These are phyloP conservation scores for Diaporthe australafricana DNA, from an alignment of 2,329 filamentous ascomycete genomes.

Conservation along the genomic window DNA sequence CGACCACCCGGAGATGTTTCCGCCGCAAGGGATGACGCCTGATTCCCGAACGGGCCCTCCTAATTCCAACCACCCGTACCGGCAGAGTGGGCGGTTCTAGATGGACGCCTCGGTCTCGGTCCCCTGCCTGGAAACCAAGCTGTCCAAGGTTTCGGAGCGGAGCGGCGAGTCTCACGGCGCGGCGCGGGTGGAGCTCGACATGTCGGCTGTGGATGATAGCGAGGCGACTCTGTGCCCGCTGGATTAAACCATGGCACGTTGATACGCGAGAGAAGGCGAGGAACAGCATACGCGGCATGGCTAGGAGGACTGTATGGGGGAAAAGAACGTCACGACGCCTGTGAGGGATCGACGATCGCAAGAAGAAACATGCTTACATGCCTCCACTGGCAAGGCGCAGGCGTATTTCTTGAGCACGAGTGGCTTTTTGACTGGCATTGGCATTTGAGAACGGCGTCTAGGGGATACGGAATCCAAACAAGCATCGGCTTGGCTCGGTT, in stretches of 20 bases:
- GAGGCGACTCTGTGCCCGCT: not conserved
- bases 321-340: not conserved
- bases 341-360: not conserved
- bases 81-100: slow-evolving; percentile 40
- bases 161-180: slow-evolving; percentile 31
- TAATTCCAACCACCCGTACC: slow-evolving; percentile 39
- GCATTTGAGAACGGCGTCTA: slow-evolving; percentile 26
- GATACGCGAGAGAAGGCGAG: not conserved
- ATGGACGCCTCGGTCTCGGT: slow-evolving; percentile 11
- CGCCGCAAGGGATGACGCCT: slow-evolving; percentile 48
- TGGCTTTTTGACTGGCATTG: slow-evolving; percentile 23
- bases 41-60: slow-evolving; percentile 43
- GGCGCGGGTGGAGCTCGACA: not conserved
- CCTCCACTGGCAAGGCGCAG: slow-evolving; percentile 27
- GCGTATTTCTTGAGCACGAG: slow-evolving; percentile 12
- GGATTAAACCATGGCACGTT: not conserved
- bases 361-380: slow-evolving; percentile 22
- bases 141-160: slow-evolving; percentile 36
- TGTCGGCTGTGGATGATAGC: slow-evolving; percentile 20
- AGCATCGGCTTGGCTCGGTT: slow-evolving; percentile 15
- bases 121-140: slow-evolving; percentile 32
- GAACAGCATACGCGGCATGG: not conserved
- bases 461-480: not conserved
- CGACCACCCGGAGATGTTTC: slow-evolving; percentile 70
- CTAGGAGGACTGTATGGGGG: not conserved